Evolutionary conservation across 2,329 filamentous ascomycete species (phyloP).

Genomic region (Cryoendolithus antarcticus): DNA sequence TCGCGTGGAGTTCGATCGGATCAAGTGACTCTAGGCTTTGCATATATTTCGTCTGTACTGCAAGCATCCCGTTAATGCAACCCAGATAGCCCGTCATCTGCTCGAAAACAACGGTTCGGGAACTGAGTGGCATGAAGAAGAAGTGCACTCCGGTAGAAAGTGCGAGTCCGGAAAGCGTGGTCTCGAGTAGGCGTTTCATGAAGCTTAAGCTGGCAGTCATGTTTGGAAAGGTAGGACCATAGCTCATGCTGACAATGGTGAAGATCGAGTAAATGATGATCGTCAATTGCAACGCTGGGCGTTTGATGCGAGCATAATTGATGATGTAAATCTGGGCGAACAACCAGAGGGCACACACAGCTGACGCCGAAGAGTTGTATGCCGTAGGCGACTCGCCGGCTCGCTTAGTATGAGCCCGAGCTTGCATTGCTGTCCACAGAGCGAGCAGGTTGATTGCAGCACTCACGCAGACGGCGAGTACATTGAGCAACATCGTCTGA

Average conservation of each 20-base stretch:
- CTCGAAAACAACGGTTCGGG: conserved; percentile 50
- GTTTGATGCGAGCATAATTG: conserved; percentile 53
- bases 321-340: conserved; percentile 57
- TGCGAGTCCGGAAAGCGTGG: conserved; percentile 54
- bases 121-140: conserved; percentile 54
- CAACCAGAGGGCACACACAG: conserved; percentile 58
- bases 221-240: conserved; percentile 46
- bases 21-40: conserved; percentile 50
- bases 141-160: conserved; percentile 52
- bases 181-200: conserved; percentile 42
- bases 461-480: conserved; percentile 43
- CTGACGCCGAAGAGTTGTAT: conserved; percentile 64
- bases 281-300: conserved; percentile 55
- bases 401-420: conserved; percentile 44
- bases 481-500: conserved; percentile 51
- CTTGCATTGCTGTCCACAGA: conserved; percentile 53
- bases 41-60: conserved; percentile 53
- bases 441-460: conserved; percentile 47
- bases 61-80: conserved; percentile 42
- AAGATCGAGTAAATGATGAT: conserved; percentile 59
- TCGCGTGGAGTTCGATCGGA: conserved; percentile 9
- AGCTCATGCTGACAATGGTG: conserved; percentile 50
- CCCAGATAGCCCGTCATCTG: conserved; percentile 49
- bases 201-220: conserved; percentile 42
- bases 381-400: conserved; percentile 18